These are phyloP conservation scores for Myriangium duriaei DNA, from an alignment of 2,329 filamentous ascomycete species.

Conservation along the genomic window DNA sequence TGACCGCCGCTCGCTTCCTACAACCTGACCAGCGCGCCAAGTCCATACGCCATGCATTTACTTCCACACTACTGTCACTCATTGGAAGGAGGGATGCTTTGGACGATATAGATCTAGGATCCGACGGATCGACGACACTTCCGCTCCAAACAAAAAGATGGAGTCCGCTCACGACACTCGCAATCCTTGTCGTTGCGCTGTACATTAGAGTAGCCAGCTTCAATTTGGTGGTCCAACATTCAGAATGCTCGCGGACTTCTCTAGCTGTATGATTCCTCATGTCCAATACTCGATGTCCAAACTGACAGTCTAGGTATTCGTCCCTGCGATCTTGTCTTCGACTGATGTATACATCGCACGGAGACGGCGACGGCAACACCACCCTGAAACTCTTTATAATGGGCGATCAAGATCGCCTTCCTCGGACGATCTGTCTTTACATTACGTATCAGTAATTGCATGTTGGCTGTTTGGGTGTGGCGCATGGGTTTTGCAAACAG, in stretches of 20 bases:
- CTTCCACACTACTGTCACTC: background rate
- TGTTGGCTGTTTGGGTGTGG: background rate
- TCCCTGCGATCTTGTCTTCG: constrained; percentile 18
- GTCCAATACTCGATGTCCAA: background rate
- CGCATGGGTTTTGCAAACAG: background rate
- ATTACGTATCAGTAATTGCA: background rate
- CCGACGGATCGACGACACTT: background rate
- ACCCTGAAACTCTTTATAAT: too few relatives aligned
- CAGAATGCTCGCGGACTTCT: constrained; percentile 29
- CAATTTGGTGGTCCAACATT: constrained; percentile 28
- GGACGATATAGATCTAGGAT: constrained; percentile 19
- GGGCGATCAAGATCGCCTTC: too few relatives aligned
- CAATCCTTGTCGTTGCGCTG: constrained; percentile 20
- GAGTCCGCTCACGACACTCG: constrained; percentile 18
- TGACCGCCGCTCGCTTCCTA: background rate
- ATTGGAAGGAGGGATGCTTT: constrained; percentile 16
- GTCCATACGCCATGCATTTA: background rate
- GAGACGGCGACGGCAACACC: constrained; percentile 14
- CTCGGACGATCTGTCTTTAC: background rate
- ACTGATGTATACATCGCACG: too few relatives aligned
- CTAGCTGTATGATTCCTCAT: constrained; percentile 8
- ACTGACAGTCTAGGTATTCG: constrained; percentile 17
- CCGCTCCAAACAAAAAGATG: constrained; percentile 15
- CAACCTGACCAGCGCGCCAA: background rate
- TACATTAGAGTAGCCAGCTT: constrained; percentile 27